phyloP scores from a whole-genome alignment of 805 yeast genomes.

The Ogataea angusta region DNA sequence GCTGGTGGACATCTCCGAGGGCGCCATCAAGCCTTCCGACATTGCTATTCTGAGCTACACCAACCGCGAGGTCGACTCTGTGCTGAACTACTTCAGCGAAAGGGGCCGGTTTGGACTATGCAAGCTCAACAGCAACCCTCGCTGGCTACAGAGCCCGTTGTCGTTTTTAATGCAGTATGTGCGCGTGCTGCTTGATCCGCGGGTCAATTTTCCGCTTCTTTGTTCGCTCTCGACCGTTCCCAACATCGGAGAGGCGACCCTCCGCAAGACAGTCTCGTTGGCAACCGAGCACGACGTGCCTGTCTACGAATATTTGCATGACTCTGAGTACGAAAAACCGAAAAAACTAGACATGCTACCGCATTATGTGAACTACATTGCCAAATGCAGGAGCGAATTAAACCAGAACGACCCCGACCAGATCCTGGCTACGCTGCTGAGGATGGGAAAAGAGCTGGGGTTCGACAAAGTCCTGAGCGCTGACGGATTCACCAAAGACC shows the following conservation, averaged over 20 bases:
- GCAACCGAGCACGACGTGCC: conserved; percentile 23
- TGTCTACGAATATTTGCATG: conserved; percentile 22
- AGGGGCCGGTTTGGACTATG: conserved; percentile 40
- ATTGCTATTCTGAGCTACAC: conserved; percentile 52
- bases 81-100: conserved; percentile 37
- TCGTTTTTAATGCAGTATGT: conserved; percentile 48
- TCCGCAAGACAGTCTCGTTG: conserved; percentile 17
- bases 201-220: conserved; percentile 26
- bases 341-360: conserved; percentile 7
- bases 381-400: conserved; percentile 22
- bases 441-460: conserved; percentile 35
- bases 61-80: conserved; percentile 44
- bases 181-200: conserved; percentile 37
- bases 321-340: conserved; percentile 8
- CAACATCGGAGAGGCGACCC: conserved; percentile 21
- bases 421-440: conserved; percentile 34
- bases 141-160: conserved; percentile 48
- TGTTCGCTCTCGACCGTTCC: conserved; percentile 24
- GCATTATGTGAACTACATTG: conserved; percentile 14
- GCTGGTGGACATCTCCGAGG: conserved; percentile 40
- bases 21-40: conserved; percentile 42
- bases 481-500: conserved; percentile 15
- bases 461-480: conserved; percentile 31
- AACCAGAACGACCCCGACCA: conserved; percentile 35
- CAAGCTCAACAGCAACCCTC: conserved; percentile 44